These are phyloP conservation scores for Colletotrichum sp. DNA, from an alignment of 2,329 filamentous ascomycete species.

Conservation along the genomic window DNA sequence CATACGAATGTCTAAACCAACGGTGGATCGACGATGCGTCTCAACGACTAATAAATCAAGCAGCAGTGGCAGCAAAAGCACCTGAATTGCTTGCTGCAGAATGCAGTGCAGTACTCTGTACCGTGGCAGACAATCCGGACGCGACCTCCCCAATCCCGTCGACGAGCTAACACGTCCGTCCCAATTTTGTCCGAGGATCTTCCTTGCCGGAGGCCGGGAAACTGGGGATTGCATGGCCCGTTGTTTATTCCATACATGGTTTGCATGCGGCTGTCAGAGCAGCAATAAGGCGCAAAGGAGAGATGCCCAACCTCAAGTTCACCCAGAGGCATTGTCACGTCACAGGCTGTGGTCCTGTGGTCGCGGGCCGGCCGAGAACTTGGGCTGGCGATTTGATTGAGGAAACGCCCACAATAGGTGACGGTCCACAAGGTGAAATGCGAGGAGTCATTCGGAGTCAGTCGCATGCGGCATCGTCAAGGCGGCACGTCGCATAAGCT, in stretches of 20 bases:
- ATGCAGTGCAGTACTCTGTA: neutral
- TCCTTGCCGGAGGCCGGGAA: conserved; percentile 1
- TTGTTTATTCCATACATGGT: conserved; percentile 1
- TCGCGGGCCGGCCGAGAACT: neutral
- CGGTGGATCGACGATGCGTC: neutral
- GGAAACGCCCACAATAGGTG: neutral
- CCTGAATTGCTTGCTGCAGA: neutral
- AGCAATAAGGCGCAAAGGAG: neutral
- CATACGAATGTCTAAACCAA: neutral
- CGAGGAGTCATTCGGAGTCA: neutral
- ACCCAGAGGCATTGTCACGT: neutral
- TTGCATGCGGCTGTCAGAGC: neutral
- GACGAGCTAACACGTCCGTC: neutral
- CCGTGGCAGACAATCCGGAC: neutral
- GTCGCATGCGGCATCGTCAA: neutral
- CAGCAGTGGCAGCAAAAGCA: neutral
- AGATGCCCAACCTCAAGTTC: neutral
- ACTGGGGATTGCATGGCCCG: conserved; percentile 4
- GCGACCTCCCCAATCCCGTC: neutral
- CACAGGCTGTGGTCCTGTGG: neutral
- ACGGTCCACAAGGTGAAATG: neutral
- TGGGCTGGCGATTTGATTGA: neutral
- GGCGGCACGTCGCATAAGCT: neutral
- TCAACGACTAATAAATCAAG: neutral
- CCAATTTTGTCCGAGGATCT: neutral